phyloP scores from a whole-genome alignment of 2,329 filamentous ascomycete species.

The Cladosporium sp. region DNA sequence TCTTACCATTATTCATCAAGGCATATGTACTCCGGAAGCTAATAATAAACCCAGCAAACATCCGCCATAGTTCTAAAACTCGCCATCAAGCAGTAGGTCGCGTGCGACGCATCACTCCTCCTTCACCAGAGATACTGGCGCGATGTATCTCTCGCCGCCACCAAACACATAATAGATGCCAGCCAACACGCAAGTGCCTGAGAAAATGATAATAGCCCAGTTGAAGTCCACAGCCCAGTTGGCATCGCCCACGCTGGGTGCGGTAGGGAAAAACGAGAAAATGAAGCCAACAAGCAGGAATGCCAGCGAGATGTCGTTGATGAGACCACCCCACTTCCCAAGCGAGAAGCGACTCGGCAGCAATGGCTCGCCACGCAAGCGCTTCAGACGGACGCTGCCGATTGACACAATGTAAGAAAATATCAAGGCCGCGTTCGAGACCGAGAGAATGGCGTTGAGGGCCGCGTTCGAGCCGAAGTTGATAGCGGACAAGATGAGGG shows the following conservation, averaged over 20 bases:
- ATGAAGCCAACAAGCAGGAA: conserved; percentile 30
- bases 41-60: too few relatives aligned
- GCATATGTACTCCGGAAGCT: too few relatives aligned
- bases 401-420: conserved; percentile 33
- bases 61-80: not conserved
- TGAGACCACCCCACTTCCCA: conserved; percentile 27
- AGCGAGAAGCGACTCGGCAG: conserved; percentile 30
- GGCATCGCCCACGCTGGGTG: conserved; percentile 19
- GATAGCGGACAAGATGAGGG: conserved; percentile 35
- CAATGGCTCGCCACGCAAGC: conserved; percentile 28
- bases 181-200: conserved; percentile 20
- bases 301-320: conserved; percentile 31
- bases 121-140: conserved; percentile 29
- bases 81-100: not conserved
- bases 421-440: conserved; percentile 34
- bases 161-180: conserved; percentile 25
- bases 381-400: conserved; percentile 30
- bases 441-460: conserved; percentile 39
- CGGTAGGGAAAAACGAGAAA: conserved; percentile 32
- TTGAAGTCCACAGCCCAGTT: conserved; percentile 28
- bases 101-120: conserved; percentile 18
- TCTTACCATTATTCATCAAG: not conserved
- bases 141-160: conserved; percentile 25
- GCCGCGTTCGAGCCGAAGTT: conserved; percentile 40
- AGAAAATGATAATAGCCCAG: conserved; percentile 32